phyloP scores from a whole-genome alignment of 2,329 filamentous ascomycete species.

The Curvularia hawaiiensis region DNA sequence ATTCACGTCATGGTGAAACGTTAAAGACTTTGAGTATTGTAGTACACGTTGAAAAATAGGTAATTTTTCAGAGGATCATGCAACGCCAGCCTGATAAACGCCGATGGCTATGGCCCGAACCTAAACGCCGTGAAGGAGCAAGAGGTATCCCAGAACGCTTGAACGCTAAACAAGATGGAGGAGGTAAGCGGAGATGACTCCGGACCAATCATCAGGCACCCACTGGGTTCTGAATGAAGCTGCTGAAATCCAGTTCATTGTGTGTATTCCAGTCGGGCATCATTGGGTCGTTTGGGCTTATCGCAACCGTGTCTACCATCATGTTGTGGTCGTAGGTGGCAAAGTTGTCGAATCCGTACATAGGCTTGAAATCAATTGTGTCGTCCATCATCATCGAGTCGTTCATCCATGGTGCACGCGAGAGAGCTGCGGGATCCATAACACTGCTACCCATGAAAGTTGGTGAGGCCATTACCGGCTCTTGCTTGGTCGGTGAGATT shows the following conservation, averaged over 20 bases:
- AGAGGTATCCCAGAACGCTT: constrained; percentile 37
- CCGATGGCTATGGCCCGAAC: constrained; percentile 21
- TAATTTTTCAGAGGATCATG: constrained; percentile 14
- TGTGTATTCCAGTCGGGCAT: constrained; percentile 45
- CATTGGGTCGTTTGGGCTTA: constrained; percentile 39
- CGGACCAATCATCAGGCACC: constrained; percentile 36
- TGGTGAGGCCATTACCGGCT: constrained; percentile 36
- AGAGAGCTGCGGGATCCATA: constrained; percentile 39
- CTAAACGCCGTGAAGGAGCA: constrained; percentile 27
- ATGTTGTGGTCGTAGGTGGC: constrained; percentile 39
- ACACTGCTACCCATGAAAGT: constrained; percentile 37
- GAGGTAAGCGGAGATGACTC: constrained; percentile 23
- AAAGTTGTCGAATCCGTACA: constrained; percentile 41
- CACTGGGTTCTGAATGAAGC: constrained; percentile 44
- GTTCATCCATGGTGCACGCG: constrained; percentile 36
- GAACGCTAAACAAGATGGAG: constrained; percentile 40
- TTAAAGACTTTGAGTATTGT: constrained; percentile 18
- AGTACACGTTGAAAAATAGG: constrained; percentile 13
- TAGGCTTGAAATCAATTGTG: constrained; percentile 43
- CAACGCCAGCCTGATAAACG: constrained; percentile 18
- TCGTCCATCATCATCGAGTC: constrained; percentile 47
- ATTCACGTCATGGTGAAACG: constrained; percentile 37
- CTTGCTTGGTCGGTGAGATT: constrained; percentile 38
- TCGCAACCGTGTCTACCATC: constrained; percentile 42
- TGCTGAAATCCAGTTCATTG: constrained; percentile 45